Evolutionary conservation across 129 eudicot genomes (phyloP).

Genomic region (Dittrichia graveolens): DNA sequence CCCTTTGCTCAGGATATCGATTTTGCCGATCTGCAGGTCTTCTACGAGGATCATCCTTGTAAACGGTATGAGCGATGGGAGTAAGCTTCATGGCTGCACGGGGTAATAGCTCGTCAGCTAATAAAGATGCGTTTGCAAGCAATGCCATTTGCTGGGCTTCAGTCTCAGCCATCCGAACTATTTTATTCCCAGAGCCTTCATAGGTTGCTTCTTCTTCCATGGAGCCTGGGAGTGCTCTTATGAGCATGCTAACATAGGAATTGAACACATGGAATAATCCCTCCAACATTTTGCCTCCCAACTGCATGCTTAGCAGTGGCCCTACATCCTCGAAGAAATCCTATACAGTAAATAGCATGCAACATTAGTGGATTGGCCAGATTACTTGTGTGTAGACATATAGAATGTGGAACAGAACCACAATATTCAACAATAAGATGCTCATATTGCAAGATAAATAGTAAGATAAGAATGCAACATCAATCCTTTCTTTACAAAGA

Average conservation of each 20-base stretch:
- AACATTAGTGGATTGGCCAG: background rate
- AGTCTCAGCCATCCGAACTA: constrained; percentile 90
- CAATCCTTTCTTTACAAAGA: constrained; percentile 16
- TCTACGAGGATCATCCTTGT: constrained; percentile 75
- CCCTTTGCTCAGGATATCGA: constrained; percentile 92
- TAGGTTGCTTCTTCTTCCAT: constrained; percentile 84
- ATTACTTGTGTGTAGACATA: constrained; percentile 6
- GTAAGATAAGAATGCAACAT: background rate
- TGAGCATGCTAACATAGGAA: constrained; percentile 75
- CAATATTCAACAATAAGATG: background rate
- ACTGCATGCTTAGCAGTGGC: constrained; percentile 90
- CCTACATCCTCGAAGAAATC: constrained; percentile 98
- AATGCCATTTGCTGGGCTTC: constrained; percentile 96
- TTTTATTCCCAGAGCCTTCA: constrained; percentile 75
- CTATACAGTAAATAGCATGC: constrained; percentile 41
- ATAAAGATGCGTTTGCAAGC: constrained; percentile 92
- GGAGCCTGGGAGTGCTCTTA: constrained; percentile 90
- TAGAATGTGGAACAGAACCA: constrained; percentile 7
- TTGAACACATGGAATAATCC: constrained; percentile 82
- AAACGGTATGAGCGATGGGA: constrained; percentile 49
- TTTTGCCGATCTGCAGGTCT: constrained; percentile 71
- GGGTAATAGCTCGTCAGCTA: constrained; percentile 91
- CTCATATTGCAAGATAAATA: background rate
- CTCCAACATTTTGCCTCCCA: constrained; percentile 92
- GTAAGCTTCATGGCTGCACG: constrained; percentile 95